phyloP scores from a whole-genome alignment of 371 early-diverging fungal genomes.

The Coemansia sp. region DNA sequence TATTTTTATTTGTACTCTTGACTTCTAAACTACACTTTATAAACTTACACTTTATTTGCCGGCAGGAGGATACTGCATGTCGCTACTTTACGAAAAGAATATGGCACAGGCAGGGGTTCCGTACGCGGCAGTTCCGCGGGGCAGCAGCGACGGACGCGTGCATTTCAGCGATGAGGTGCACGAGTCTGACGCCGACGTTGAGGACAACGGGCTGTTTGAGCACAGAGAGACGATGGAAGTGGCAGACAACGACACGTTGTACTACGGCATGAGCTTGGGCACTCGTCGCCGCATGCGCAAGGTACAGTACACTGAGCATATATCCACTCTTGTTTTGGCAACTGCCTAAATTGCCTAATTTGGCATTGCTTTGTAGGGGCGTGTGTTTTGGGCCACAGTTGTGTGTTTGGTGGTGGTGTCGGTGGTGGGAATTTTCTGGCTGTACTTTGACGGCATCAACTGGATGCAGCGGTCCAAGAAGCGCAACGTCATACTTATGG shows the following conservation, averaged over 20 bases:
- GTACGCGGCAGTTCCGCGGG: conserved; percentile 34
- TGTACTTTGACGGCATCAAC: conserved; percentile 43
- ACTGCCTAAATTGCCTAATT: background rate
- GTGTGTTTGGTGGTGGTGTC: conserved; percentile 31
- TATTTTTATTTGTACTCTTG: background rate
- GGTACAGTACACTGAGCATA: conserved; percentile 8
- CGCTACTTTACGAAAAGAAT: conserved; percentile 17
- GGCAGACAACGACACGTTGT: conserved; percentile 39
- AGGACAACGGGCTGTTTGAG: conserved; percentile 47
- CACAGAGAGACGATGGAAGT: conserved; percentile 24
- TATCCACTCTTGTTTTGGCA: background rate
- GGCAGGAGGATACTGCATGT: background rate
- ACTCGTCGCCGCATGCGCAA: conserved; percentile 29
- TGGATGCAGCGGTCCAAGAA: conserved; percentile 49
- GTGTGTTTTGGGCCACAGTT: conserved; percentile 45
- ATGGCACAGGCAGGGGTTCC: conserved; percentile 26
- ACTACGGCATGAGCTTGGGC: conserved; percentile 39
- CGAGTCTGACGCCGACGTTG: conserved; percentile 29
- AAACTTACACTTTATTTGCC: background rate
- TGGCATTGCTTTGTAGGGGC: conserved; percentile 20
- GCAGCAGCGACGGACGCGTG: conserved; percentile 21
- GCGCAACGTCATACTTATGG: conserved; percentile 85
- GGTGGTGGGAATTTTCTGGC: conserved; percentile 44
- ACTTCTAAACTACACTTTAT: background rate
- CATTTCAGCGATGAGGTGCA: conserved; percentile 21